Percentiles rank a stretch among this genome's conserved stretches.
These are phyloP conservation scores for Populus simonii DNA, from an alignment of 345 rosid species.

Conservation along the genomic window DNA sequence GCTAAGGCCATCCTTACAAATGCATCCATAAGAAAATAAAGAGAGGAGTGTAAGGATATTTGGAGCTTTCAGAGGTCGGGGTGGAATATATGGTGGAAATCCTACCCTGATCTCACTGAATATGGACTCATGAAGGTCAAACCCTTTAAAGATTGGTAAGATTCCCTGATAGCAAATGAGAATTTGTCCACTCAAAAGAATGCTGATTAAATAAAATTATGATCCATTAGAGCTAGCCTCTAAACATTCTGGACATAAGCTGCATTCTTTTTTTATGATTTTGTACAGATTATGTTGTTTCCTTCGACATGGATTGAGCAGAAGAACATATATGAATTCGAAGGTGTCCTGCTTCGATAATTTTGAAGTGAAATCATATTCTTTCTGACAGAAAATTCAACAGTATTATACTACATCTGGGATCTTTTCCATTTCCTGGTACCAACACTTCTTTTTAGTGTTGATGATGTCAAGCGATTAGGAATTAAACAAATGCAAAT, in stretches of 20 bases:
- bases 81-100: neutral
- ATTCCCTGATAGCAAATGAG: neutral
- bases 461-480: neutral
- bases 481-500: neutral
- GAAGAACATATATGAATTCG: neutral
- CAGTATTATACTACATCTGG: no score
- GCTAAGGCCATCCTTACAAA: neutral
- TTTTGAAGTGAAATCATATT: neutral
- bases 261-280: neutral
- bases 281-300: neutral
- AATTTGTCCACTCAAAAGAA: neutral
- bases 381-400: neutral
- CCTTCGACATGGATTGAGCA: neutral
- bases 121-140: neutral
- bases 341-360: neutral
- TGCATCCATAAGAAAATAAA: neutral
- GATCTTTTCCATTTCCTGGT: neutral
- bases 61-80: neutral
- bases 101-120: neutral
- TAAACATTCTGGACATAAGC: neutral
- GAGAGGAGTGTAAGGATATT: neutral
- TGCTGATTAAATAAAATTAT: neutral
- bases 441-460: neutral
- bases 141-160: neutral
- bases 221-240: neutral